phyloP scores from a whole-genome alignment of 2,329 filamentous ascomycete genomes.

The Tolypocladium pustulatum region DNA sequence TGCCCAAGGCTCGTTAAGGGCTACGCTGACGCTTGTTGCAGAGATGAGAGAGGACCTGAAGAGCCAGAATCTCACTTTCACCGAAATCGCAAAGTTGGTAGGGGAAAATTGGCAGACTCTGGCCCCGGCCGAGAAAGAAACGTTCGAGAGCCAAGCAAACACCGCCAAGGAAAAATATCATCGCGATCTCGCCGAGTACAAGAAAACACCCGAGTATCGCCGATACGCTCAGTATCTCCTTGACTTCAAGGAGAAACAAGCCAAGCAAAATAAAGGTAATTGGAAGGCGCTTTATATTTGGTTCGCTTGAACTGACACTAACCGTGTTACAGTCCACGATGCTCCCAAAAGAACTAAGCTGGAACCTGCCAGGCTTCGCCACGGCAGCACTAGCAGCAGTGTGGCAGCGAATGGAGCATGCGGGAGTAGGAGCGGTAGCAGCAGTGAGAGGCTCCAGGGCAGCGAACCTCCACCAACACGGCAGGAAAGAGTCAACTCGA shows the following conservation, averaged over 20 bases:
- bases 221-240: conserved; percentile 62
- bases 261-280: conserved; percentile 44
- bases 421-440: conserved; percentile 35
- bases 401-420: conserved; percentile 24
- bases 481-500: conserved; percentile 37
- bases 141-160: conserved; percentile 62
- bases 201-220: conserved; percentile 61
- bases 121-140: conserved; percentile 54
- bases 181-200: conserved; percentile 62
- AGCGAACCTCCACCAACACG: conserved; percentile 37
- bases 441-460: conserved; percentile 34
- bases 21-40: conserved; percentile 17
- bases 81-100: conserved; percentile 73
- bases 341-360: conserved; percentile 36
- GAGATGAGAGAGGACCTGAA: conserved; percentile 71
- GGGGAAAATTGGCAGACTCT: conserved; percentile 75
- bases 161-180: conserved; percentile 69
- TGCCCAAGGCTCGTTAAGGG: neutral
- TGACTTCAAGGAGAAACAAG: conserved; percentile 69
- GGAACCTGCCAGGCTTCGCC: conserved; percentile 24
- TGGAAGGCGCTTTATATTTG: no score
- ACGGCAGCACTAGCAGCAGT: conserved; percentile 30
- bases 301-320: conserved; percentile 3
- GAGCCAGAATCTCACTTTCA: conserved; percentile 67
- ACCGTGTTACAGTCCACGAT: conserved; percentile 19